These are phyloP conservation scores for Aspergillus pseudoterreus DNA, from an alignment of 2,329 filamentous ascomycete species.

Conservation along the genomic window DNA sequence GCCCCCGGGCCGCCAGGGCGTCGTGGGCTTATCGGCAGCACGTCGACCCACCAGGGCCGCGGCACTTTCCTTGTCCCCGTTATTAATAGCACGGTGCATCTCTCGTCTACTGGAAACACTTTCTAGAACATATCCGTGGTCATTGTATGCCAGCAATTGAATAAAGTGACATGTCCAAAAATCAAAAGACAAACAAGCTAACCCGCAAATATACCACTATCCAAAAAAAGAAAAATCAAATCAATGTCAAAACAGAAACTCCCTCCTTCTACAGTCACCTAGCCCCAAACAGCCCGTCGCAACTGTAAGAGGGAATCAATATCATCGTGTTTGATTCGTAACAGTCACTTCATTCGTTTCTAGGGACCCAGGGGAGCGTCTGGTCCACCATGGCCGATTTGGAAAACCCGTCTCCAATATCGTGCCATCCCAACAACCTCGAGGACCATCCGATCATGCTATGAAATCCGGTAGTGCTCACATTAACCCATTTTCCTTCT, in stretches of 20 bases:
- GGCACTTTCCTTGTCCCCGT: not conserved
- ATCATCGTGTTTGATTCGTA: conserved; percentile 7
- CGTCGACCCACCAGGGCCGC: not conserved
- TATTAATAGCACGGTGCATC: not conserved
- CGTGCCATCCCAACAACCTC: conserved; percentile 13
- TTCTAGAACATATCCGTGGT: too few species aligned
- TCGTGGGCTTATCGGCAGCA: conserved; percentile 8
- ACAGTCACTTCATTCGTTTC: conserved; percentile 17
- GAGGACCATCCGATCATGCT: conserved; percentile 10
- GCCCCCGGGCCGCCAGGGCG: conserved; percentile 11
- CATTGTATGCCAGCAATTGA: not conserved
- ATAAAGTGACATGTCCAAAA: not conserved
- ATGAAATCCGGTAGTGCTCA: conserved; percentile 14
- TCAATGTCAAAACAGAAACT: not conserved
- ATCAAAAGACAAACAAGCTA: not conserved
- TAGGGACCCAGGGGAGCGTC: conserved; percentile 8
- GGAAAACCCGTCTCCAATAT: conserved; percentile 8
- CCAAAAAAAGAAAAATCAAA: not conserved
- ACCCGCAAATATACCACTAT: not conserved
- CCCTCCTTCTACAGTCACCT: not conserved
- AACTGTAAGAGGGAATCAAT: not conserved
- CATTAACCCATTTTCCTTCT: conserved; percentile 12
- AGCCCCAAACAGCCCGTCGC: not conserved
- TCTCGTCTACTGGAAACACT: not conserved
- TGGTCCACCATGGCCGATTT: not conserved